Evolutionary conservation across 108 stramenopile species (phyloP), one percentile per base, ranked within the genome.

Genomic region (Seminavis robusta): DNA sequence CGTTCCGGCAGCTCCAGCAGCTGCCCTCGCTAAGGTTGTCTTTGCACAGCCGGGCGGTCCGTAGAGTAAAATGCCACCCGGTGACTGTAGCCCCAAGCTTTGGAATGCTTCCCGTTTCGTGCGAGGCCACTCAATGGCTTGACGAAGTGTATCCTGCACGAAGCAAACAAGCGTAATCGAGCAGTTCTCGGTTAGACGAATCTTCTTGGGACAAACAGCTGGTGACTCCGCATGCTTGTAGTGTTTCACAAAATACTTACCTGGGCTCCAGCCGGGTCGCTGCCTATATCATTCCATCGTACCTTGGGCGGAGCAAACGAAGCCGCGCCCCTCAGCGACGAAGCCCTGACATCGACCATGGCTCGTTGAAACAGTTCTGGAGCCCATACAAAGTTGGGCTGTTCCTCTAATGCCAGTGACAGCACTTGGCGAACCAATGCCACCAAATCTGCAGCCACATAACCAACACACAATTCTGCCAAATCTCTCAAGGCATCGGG

Each of bases 11-110:
- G 94, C 76, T 20, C 92, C 94, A 1, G 97, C 97, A 26, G 95
- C 92, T 10, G 98, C 98, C 44, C 96, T 76, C 11, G 98, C 98
- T 25, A 98, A 68, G 9, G 94, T 78, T 1, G 98, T 99, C 71
- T 99, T 98, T 6, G 92, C 94, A 77, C 94, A 95, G 1, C 97
- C 98, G 0, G 98, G 98, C 8, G 99, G 99, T 1, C 99, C 99
- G 65, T 98, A 88, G 30, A 99, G 77, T 13, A 99, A 78, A 4
- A 97, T 94, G 6, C 78, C 86, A 10, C 86, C 64, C 21, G 85
- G 85, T 19, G 87, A 76, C 8, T 54, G 27, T 15, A 93, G 67
- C 13, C 85, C 83, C 29, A 93, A 44, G 10, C 56, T 42, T 24
- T 54, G 47, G 54, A 82, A 89, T n/a, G 67, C 75, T 19, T 41